Evolutionary conservation across 345 rosid genomes (phyloP).

Genomic region (Raphanus sativus): DNA sequence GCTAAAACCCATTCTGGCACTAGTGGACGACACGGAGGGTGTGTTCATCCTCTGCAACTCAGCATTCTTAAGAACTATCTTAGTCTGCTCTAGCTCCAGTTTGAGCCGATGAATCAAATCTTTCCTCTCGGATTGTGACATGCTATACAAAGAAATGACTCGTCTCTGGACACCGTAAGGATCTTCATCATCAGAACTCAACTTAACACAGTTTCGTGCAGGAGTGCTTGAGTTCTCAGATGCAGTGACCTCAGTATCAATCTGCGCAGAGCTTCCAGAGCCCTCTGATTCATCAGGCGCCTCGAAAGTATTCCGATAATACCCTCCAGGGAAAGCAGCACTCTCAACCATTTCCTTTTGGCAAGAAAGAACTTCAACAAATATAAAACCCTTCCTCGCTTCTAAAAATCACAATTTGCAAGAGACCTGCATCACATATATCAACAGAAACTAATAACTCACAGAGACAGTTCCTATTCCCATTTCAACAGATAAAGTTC

Average conservation of each 20-base stretch:
- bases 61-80: conserved; percentile 60
- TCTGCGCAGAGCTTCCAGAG: conserved; percentile 74
- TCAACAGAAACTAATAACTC: conserved; percentile 17
- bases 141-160: conserved; percentile 59
- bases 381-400: conserved; percentile 5
- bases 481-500: background rate
- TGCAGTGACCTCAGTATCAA: conserved; percentile 65
- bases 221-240: conserved; percentile 68
- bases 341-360: conserved; percentile 53
- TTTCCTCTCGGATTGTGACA: conserved; percentile 65
- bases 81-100: conserved; percentile 68
- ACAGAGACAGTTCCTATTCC: background rate
- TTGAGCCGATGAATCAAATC: conserved; percentile 56
- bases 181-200: conserved; percentile 52
- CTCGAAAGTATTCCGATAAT: conserved; percentile 46
- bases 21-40: conserved; percentile 55
- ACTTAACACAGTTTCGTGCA: conserved; percentile 52
- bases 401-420: conserved; percentile 24
- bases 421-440: conserved; percentile 32
- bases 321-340: conserved; percentile 57
- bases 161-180: conserved; percentile 60
- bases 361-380: conserved; percentile 29
- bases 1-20: conserved; percentile 67
- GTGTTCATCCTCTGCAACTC: conserved; percentile 53
- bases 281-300: conserved; percentile 80